A percentile compares a stretch with the other conserved stretches of the same genome.
Conservation (phyloP, 495 filamentous ascomycete genomes). For the Penicillium psychrofluorescens region DNA sequence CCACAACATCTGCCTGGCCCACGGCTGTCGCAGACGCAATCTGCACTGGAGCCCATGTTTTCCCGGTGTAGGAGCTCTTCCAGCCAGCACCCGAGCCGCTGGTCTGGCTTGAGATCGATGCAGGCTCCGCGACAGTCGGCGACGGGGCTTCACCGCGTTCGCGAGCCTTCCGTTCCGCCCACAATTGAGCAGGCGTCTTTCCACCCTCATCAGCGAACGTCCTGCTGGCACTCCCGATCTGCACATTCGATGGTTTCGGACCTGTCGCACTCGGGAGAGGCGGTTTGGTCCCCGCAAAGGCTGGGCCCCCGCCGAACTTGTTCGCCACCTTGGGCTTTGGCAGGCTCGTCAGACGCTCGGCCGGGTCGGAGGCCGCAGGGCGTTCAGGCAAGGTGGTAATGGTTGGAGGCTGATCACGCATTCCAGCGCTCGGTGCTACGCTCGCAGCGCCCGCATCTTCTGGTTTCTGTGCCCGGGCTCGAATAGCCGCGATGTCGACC, state of each 20-base stretch:
- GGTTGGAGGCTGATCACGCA: slow-evolving; percentile 37
- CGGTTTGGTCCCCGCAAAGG: slow-evolving; percentile 81
- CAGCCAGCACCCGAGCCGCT: slow-evolving; percentile 63
- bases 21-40: slow-evolving; percentile 10
- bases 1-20: slow-evolving; percentile 35
- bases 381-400: slow-evolving; percentile 52
- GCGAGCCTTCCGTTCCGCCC: slow-evolving; percentile 91
- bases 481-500: slow-evolving; percentile 90
- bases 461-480: slow-evolving; percentile 67
- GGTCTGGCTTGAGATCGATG: slow-evolving; percentile 50
- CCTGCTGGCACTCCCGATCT: slow-evolving; percentile 72
- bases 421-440: slow-evolving; percentile 19
- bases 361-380: slow-evolving; percentile 56
- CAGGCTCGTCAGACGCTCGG: slow-evolving; percentile 76
- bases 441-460: slow-evolving; percentile 31
- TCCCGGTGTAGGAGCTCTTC: slow-evolving; percentile 85
- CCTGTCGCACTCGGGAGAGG: slow-evolving; percentile 64
- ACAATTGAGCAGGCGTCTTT: slow-evolving; percentile 93
- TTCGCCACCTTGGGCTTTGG: slow-evolving; percentile 94
- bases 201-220: slow-evolving; percentile 92
- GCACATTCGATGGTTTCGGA: slow-evolving; percentile 42
- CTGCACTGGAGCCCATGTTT: slow-evolving; percentile 78
- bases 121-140: slow-evolving; percentile 32
- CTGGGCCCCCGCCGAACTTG: slow-evolving; percentile 63
- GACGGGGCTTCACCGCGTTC: slow-evolving; percentile 53